phyloP scores from a whole-genome alignment of 1,139 yeast species.

The Pichia sp. region DNA sequence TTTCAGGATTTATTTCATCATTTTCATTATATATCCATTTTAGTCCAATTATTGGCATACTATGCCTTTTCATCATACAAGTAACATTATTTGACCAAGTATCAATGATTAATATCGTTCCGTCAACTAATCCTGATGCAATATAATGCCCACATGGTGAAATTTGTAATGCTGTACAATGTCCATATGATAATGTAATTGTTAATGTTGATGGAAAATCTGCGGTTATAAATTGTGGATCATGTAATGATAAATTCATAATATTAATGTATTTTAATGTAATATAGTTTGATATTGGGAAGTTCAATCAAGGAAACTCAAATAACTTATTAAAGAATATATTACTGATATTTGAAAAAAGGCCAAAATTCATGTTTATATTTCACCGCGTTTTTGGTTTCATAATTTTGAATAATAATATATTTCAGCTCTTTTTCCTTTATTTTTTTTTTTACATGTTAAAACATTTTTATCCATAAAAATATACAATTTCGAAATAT shows the following conservation, averaged over 20 bases:
- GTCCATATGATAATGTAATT: constrained; percentile 61
- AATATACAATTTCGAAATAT: too few species aligned
- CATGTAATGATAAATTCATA: constrained; percentile 82
- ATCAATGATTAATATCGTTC: constrained; percentile 73
- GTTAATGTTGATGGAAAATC: constrained; percentile 85
- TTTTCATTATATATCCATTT: constrained; percentile 70
- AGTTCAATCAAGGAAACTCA: neutral
- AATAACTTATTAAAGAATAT: too few species aligned
- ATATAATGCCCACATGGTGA: constrained; percentile 78
- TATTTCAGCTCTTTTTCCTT: too few species aligned
- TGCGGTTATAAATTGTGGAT: constrained; percentile 87
- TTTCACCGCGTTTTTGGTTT: too few species aligned
- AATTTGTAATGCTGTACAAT: constrained; percentile 68
- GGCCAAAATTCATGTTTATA: too few species aligned
- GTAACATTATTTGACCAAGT: constrained; percentile 59
- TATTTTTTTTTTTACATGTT: too few species aligned
- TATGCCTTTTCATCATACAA: constrained; percentile 53
- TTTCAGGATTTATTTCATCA: neutral
- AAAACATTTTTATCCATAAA: too few species aligned
- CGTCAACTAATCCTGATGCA: constrained; percentile 80
- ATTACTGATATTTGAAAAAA: too few species aligned
- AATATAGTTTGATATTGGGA: neutral
- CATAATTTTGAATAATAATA: too few species aligned
- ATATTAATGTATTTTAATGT: too few species aligned
- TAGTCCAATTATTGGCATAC: constrained; percentile 67